phyloP scores from a whole-genome alignment of 2,329 filamentous ascomycete species.

The Ustilaginoidea virens region DNA sequence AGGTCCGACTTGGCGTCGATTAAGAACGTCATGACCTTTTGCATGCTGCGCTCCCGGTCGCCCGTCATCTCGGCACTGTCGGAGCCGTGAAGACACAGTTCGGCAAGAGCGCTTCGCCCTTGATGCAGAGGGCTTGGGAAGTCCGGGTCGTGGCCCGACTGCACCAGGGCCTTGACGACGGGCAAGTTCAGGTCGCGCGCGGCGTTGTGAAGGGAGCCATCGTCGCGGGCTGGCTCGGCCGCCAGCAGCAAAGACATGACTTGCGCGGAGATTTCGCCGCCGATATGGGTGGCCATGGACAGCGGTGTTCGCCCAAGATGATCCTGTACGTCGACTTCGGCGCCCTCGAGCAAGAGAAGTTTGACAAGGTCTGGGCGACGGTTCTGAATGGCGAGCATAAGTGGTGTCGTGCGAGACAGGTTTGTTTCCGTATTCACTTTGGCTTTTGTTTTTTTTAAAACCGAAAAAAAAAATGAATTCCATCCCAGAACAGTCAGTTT shows the following conservation, averaged over 20 bases:
- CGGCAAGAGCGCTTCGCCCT: slow-evolving; percentile 47
- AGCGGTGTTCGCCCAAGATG: slow-evolving; percentile 41
- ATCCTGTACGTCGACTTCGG: slow-evolving; percentile 44
- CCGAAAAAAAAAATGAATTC: too few relatives aligned
- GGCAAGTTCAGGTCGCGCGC: slow-evolving; percentile 41
- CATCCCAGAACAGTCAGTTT: too few relatives aligned
- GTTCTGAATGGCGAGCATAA: slow-evolving; percentile 43
- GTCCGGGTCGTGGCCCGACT: slow-evolving; percentile 46
- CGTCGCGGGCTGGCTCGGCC: slow-evolving; percentile 41
- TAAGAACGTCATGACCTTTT: slow-evolving; percentile 39
- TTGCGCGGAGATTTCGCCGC: slow-evolving; percentile 34
- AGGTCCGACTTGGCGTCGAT: slow-evolving; percentile 42
- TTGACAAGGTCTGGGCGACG: slow-evolving; percentile 42
- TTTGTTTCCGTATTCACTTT: slow-evolving; percentile 41
- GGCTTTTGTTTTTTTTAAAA: slow-evolving; percentile 22
- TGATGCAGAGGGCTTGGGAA: slow-evolving; percentile 47
- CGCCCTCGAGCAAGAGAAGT: slow-evolving; percentile 38
- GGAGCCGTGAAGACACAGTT: slow-evolving; percentile 43
- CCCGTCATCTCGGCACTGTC: slow-evolving; percentile 27
- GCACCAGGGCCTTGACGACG: slow-evolving; percentile 39
- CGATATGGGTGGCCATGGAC: slow-evolving; percentile 40
- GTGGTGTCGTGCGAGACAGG: slow-evolving; percentile 36
- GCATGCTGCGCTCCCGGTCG: slow-evolving; percentile 36
- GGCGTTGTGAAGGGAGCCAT: slow-evolving; percentile 52
- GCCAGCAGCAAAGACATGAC: slow-evolving; percentile 40